phyloP scores from a whole-genome alignment of 179 eudicot genomes.

The Spinacia oleracea region DNA sequence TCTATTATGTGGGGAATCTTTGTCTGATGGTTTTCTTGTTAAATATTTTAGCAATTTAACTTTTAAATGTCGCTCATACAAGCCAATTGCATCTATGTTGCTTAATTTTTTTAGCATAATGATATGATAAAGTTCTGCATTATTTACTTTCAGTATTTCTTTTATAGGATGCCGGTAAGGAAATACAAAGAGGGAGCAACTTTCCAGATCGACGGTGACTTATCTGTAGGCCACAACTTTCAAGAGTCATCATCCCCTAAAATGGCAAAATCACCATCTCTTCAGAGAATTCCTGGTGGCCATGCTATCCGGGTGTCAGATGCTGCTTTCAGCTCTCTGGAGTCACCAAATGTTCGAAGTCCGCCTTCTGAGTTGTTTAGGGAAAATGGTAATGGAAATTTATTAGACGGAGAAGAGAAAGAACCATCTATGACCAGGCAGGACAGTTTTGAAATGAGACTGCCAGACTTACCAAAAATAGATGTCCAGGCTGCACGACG shows the following conservation, averaged over 20 bases:
- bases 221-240: constrained; percentile 58
- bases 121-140: constrained; percentile 6
- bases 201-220: constrained; percentile 81
- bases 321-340: constrained; percentile 68
- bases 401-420: constrained; percentile 55
- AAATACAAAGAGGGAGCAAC: constrained; percentile 62
- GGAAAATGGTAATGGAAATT: constrained; percentile 81
- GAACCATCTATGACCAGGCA: constrained; percentile 88
- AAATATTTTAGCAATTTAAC: neutral
- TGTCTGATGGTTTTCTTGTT: neutral
- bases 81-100: neutral
- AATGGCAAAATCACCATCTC: constrained; percentile 94
- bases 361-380: constrained; percentile 78
- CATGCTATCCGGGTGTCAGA: constrained; percentile 67
- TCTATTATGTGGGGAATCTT: constrained; percentile 4
- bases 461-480: constrained; percentile 89
- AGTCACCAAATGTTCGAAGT: constrained; percentile 76
- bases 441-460: constrained; percentile 93
- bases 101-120: neutral
- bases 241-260: constrained; percentile 96
- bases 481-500: constrained; percentile 66
- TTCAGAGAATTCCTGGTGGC: constrained; percentile 73
- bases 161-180: constrained; percentile 78
- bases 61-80: neutral
- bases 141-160: neutral